Conservation (phyloP, 208 protist species). For the Crithidia fasciculata region DNA sequence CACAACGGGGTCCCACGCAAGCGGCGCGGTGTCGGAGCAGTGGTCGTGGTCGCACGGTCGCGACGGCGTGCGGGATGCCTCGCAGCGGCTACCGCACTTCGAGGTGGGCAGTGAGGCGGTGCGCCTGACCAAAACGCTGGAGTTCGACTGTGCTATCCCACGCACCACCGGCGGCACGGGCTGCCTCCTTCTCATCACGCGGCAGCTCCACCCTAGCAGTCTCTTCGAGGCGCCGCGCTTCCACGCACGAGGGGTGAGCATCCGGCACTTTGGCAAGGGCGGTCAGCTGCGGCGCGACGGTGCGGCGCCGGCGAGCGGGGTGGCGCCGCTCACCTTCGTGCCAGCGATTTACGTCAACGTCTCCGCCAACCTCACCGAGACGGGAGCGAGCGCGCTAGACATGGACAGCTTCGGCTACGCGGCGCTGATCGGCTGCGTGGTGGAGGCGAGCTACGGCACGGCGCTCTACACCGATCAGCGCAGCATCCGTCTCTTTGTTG, state of each 20-base stretch:
- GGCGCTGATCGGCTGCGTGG: conserved; percentile 18
- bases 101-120: conserved; percentile 33
- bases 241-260: conserved; percentile 19
- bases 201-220: conserved; percentile 14
- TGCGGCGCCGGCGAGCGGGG: neutral
- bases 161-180: neutral
- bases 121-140: conserved; percentile 39
- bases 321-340: conserved; percentile 30
- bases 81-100: neutral
- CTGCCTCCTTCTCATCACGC: conserved; percentile 31
- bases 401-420: conserved; percentile 7
- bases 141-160: conserved; percentile 40
- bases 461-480: conserved; percentile 33
- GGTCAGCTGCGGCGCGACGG: conserved; percentile 10
- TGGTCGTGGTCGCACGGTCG: conserved; percentile 16
- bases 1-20: neutral
- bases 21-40: neutral
- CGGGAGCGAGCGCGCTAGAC: neutral
- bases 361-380: neutral
- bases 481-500: conserved; percentile 28
- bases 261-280: conserved; percentile 41
- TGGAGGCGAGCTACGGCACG: conserved; percentile 40
- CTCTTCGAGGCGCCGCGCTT: conserved; percentile 39
- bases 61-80: conserved; percentile 11
- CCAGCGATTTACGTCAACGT: conserved; percentile 43